Conservation (phyloP, 2,329 filamentous ascomycete species). For the Nothophoma quercina region DNA sequence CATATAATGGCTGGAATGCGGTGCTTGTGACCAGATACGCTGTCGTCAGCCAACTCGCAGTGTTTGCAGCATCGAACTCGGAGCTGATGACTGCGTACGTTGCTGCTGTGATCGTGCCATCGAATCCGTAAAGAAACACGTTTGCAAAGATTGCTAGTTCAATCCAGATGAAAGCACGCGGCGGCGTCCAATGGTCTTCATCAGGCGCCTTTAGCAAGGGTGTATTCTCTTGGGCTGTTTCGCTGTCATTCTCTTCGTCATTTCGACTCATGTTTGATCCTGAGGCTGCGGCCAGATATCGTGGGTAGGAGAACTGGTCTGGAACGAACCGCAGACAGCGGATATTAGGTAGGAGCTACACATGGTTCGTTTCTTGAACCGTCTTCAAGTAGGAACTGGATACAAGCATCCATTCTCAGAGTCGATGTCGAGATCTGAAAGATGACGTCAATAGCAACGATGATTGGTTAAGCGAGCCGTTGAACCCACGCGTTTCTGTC, state of each 20-base stretch:
- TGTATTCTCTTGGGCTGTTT: background rate
- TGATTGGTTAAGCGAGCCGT: background rate
- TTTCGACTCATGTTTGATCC: background rate
- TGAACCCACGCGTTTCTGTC: background rate
- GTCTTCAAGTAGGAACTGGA: no score
- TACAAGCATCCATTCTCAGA: no score
- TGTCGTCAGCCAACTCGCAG: constrained; percentile 59
- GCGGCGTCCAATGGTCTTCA: background rate
- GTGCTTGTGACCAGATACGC: constrained; percentile 64
- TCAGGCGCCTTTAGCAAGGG: background rate
- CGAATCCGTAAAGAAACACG: constrained; percentile 61
- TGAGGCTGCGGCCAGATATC: no score
- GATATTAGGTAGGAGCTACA: no score
- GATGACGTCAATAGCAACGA: no score
- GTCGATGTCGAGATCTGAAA: no score
- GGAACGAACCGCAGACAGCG: no score
- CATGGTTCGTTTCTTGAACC: no score
- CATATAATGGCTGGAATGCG: constrained; percentile 56
- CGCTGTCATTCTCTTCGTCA: background rate
- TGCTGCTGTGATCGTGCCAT: constrained; percentile 55
- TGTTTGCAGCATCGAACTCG: constrained; percentile 57
- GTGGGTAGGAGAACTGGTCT: no score
- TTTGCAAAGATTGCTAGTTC: background rate
- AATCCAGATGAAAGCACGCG: background rate
- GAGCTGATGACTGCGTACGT: constrained; percentile 53